These are phyloP conservation scores for Eucalyptus fibrosa DNA, from an alignment of 345 rosid genomes.

Conservation along the genomic window DNA sequence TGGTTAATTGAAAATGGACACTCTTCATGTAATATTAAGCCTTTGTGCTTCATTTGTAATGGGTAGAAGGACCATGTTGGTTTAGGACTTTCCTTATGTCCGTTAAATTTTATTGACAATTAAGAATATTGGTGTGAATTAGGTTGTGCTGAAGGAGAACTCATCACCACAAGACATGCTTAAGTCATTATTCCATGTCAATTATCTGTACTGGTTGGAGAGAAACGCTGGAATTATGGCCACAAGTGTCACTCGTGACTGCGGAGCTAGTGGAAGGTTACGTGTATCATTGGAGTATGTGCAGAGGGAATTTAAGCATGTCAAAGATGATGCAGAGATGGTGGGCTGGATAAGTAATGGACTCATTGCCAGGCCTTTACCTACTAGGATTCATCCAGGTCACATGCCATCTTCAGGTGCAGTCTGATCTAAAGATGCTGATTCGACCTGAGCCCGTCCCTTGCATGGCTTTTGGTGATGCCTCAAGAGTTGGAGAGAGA, in stretches of 20 bases:
- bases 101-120: neutral
- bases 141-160: slow-evolving; percentile 88
- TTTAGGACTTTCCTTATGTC: neutral
- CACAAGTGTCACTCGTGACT: slow-evolving; percentile 42
- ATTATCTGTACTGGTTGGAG: slow-evolving; percentile 91
- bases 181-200: slow-evolving; percentile 85
- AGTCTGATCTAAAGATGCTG: neutral
- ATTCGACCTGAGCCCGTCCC: neutral
- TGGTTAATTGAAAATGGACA: neutral
- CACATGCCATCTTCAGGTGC: slow-evolving; percentile 1
- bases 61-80: neutral
- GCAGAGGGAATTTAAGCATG: slow-evolving; percentile 74
- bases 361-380: slow-evolving; percentile 80
- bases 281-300: slow-evolving; percentile 73
- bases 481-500: neutral
- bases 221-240: slow-evolving; percentile 79
- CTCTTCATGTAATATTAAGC: neutral
- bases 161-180: slow-evolving; percentile 81
- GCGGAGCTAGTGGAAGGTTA: slow-evolving; percentile 66
- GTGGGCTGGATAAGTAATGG: slow-evolving; percentile 83
- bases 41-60: neutral
- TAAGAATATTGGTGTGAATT: neutral
- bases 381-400: slow-evolving; percentile 44
- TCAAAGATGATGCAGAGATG: slow-evolving; percentile 52
- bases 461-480: neutral